These are phyloP conservation scores for Pythium brassicae DNA, from an alignment of 352 stramenopile genomes.

Conservation along the genomic window DNA sequence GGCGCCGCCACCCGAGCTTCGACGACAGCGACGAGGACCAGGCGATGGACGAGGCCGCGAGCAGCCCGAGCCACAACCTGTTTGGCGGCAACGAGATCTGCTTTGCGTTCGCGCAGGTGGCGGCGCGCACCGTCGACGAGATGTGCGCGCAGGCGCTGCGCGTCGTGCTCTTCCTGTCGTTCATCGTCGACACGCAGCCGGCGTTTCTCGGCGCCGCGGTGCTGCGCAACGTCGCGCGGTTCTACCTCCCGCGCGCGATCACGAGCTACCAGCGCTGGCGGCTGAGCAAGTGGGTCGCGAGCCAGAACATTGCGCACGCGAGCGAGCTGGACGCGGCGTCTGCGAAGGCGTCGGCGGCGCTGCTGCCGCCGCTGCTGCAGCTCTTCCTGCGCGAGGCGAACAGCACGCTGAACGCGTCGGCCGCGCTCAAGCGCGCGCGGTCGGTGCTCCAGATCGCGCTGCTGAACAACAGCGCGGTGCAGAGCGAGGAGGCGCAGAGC, in stretches of 20 bases:
- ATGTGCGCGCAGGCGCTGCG: slow-evolving; percentile 61
- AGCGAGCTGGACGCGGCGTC: slow-evolving; percentile 36
- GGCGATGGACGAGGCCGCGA: slow-evolving; percentile 24
- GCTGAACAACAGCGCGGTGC: slow-evolving; percentile 29
- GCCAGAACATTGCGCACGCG: slow-evolving; percentile 46
- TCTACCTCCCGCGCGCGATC: slow-evolving; percentile 55
- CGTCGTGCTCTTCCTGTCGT: slow-evolving; percentile 60
- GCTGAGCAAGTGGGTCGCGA: slow-evolving; percentile 59
- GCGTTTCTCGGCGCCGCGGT: slow-evolving; percentile 41
- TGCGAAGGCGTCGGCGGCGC: slow-evolving; percentile 38
- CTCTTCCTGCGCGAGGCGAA: slow-evolving; percentile 64
- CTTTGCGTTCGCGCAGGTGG: slow-evolving; percentile 60
- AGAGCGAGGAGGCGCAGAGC: slow-evolving; percentile 48
- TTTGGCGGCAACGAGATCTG: slow-evolving; percentile 52
- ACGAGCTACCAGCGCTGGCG: slow-evolving; percentile 67
- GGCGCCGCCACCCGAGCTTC: slow-evolving; percentile 15
- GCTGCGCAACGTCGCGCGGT: slow-evolving; percentile 35
- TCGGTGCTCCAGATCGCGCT: slow-evolving; percentile 34
- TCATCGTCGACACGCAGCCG: slow-evolving; percentile 52
- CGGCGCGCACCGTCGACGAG: slow-evolving; percentile 50
- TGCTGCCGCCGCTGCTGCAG: slow-evolving; percentile 58
- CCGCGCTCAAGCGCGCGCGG: slow-evolving; percentile 46
- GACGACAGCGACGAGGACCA: slow-evolving; percentile 24
- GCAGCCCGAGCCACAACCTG: slow-evolving; percentile 15
- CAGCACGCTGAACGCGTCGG: slow-evolving; percentile 37